Conservation (phyloP, 495 filamentous ascomycete genomes). For the Lasiosphaeris hirsuta region DNA sequence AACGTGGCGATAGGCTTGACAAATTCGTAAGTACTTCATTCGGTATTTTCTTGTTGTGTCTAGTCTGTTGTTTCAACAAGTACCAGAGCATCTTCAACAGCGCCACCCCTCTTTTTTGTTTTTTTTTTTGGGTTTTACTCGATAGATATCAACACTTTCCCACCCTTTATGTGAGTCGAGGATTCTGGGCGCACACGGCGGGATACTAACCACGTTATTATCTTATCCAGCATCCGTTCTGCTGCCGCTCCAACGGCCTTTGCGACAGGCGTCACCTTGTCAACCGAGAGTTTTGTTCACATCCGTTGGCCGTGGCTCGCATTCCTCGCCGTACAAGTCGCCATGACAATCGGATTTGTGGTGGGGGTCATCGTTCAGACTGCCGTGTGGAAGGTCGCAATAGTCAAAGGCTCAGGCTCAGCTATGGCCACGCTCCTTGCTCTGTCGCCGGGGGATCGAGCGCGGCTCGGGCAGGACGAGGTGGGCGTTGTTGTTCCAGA, state of each 20-base stretch:
- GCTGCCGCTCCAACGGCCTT: neutral
- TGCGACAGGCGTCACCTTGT: conserved; percentile 11
- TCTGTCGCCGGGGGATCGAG: conserved; percentile 22
- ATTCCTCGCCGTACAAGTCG: conserved; percentile 23
- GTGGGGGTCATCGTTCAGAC: conserved; percentile 29
- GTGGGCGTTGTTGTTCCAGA: too few species aligned
- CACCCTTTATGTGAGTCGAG: too few species aligned
- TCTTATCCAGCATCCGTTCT: conserved; percentile 18
- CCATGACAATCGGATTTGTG: conserved; percentile 13
- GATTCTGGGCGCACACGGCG: too few species aligned
- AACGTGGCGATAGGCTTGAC: conserved; percentile 29
- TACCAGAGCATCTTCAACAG: neutral
- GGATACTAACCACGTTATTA: too few species aligned
- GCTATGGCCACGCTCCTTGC: conserved; percentile 19
- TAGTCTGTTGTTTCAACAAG: neutral
- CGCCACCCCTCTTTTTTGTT: neutral
- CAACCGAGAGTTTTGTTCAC: conserved; percentile 20
- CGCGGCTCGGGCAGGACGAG: conserved; percentile 11
- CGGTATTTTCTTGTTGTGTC: conserved; percentile 2
- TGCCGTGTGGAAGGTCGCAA: conserved; percentile 24
- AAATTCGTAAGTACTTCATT: conserved; percentile 20
- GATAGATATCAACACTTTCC: too few species aligned
- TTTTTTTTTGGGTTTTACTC: too few species aligned
- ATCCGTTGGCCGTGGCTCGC: conserved; percentile 24
- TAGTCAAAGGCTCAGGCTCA: conserved; percentile 23